A percentile compares a stretch with the other conserved stretches of the same genome.
Evolutionary conservation across 2,329 filamentous ascomycete genomes (phyloP).

Genomic region (Fusarium sp.): DNA sequence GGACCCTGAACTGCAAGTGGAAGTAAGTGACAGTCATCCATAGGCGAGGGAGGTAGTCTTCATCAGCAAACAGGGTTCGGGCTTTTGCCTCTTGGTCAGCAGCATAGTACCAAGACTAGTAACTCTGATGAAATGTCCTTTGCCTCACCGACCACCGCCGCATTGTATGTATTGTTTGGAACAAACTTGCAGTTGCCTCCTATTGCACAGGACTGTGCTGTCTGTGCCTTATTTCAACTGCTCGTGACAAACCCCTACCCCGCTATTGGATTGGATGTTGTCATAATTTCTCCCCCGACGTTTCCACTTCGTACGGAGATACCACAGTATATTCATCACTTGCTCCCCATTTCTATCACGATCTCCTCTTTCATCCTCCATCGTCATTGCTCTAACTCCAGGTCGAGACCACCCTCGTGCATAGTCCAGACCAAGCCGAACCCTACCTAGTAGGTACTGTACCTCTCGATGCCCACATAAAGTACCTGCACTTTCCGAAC

Average conservation of each 20-base stretch:
- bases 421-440: constrained; percentile 16
- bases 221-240: constrained; percentile 3
- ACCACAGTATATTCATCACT: neutral
- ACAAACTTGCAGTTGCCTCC: neutral
- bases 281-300: constrained; percentile 4
- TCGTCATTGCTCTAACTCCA: constrained; percentile 22
- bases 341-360: neutral
- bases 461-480: constrained; percentile 17
- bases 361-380: constrained; percentile 6
- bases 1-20: constrained; percentile 13
- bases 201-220: neutral
- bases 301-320: neutral
- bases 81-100: constrained; percentile 23
- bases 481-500: constrained; percentile 29
- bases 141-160: neutral
- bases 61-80: constrained; percentile 27
- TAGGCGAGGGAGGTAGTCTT: neutral
- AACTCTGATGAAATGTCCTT: neutral
- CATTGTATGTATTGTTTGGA: neutral
- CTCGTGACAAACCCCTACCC: constrained; percentile 27
- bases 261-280: constrained; percentile 26
- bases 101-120: neutral
- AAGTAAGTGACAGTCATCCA: constrained; percentile 24
- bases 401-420: constrained; percentile 21
- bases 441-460: neutral